Evolutionary conservation across 106 monocot species (phyloP).

Genomic region (Iris macrosiphon): DNA sequence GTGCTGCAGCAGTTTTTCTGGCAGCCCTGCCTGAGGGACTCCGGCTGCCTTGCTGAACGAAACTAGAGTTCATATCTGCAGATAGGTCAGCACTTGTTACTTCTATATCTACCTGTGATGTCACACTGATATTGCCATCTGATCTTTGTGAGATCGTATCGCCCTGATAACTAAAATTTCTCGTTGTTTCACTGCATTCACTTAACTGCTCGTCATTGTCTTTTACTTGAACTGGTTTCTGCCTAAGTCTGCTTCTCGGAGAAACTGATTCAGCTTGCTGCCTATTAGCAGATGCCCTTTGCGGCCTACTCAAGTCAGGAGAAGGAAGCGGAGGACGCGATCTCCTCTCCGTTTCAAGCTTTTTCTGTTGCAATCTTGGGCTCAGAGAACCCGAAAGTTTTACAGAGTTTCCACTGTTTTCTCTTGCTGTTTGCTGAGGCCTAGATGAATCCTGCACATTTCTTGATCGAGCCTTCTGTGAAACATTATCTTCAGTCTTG

Average conservation of each 20-base stretch:
- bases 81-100: constrained; percentile 20
- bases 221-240: constrained; percentile 15
- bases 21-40: constrained; percentile 6
- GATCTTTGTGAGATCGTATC: constrained; percentile 30
- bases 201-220: constrained; percentile 11
- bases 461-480: constrained; percentile 6
- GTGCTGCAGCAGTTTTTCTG: background rate
- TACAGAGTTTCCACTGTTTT: constrained; percentile 13
- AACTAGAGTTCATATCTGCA: background rate
- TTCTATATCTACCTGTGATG: constrained; percentile 30
- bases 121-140: constrained; percentile 18
- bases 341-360: constrained; percentile 23
- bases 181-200: constrained; percentile 8
- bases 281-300: constrained; percentile 8
- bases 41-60: constrained; percentile 16
- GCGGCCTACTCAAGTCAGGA: constrained; percentile 8
- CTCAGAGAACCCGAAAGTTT: constrained; percentile 26
- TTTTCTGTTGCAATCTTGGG: constrained; percentile 41
- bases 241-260: constrained; percentile 34
- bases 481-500: constrained; percentile 14
- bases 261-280: constrained; percentile 40
- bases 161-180: constrained; percentile 12
- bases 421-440: constrained; percentile 15
- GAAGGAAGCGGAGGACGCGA: constrained; percentile 15
- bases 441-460: constrained; percentile 17